A percentile compares a stretch with the other conserved stretches of the same genome.
These are phyloP conservation scores for Pseudonectria foliicola DNA, from an alignment of 2,329 filamentous ascomycete species.

Conservation along the genomic window DNA sequence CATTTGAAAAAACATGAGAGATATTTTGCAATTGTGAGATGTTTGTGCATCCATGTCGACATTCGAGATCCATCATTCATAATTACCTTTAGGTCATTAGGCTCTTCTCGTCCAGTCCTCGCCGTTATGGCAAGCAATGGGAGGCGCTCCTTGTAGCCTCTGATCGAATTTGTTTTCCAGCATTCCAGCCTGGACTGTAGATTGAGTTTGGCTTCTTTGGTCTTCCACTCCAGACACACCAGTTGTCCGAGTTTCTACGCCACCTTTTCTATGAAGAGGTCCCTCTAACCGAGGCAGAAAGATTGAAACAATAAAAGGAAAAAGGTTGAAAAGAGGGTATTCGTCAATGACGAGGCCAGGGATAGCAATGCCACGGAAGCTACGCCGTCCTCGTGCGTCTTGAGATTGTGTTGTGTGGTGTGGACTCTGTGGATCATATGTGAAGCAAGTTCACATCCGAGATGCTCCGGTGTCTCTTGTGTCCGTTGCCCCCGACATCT, in stretches of 20 bases:
- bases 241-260: not conserved
- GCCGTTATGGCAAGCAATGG: no score
- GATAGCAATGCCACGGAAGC: constrained; percentile 26
- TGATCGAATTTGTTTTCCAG: no score
- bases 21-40: no score
- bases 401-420: constrained; percentile 8
- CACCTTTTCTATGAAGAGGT: not conserved
- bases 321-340: constrained; percentile 8
- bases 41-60: no score
- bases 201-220: no score
- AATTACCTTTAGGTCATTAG: no score
- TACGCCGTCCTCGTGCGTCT: constrained; percentile 43
- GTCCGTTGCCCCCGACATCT: constrained; percentile 31
- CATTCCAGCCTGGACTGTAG: no score
- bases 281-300: not conserved
- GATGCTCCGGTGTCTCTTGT: constrained; percentile 54
- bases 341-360: constrained; percentile 34
- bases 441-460: constrained; percentile 46
- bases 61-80: no score
- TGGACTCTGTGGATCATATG: constrained; percentile 28
- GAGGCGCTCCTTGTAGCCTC: no score
- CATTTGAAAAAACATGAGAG: no score
- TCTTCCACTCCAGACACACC: not conserved
- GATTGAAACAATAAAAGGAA: constrained; percentile 11
- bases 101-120: no score